A percentile compares a stretch with the other conserved stretches of the same genome.
phyloP scores from a whole-genome alignment of 768 basidiomycete genomes.

The Pholiota conissans region DNA sequence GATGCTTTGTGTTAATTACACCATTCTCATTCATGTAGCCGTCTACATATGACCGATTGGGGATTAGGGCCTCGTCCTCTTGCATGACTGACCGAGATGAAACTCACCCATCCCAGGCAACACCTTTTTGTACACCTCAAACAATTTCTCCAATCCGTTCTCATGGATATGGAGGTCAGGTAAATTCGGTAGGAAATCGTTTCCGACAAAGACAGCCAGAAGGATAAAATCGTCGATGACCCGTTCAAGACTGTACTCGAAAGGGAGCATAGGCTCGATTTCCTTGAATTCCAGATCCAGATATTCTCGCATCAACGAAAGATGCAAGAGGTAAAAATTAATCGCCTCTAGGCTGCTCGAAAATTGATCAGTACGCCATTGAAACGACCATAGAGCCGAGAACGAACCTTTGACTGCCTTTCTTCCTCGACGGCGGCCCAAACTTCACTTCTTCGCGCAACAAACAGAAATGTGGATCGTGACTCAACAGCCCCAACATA shows the following conservation, averaged over 20 bases:
- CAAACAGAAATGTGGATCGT: constrained; percentile 98
- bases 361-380: too few relatives aligned
- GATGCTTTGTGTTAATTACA: constrained; percentile 70
- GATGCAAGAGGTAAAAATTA: constrained; percentile 93
- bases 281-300: constrained; percentile 92
- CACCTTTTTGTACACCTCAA: constrained; percentile 94
- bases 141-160: constrained; percentile 90
- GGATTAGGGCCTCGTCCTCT: too few relatives aligned
- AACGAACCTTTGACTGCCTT: constrained; percentile 54
- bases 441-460: constrained; percentile 98
- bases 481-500: constrained; percentile 95
- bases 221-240: constrained; percentile 98
- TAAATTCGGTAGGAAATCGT: constrained; percentile 95
- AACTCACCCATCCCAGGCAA: constrained; percentile 69
- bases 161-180: constrained; percentile 98
- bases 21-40: constrained; percentile 95
- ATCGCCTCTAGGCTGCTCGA: constrained; percentile 61
- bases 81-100: too few relatives aligned
- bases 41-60: too few relatives aligned
- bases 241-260: constrained; percentile 87
- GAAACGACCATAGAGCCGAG: too few relatives aligned
- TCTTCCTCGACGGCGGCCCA: constrained; percentile 77
- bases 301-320: constrained; percentile 95
- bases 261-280: constrained; percentile 65
- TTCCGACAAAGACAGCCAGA: constrained; percentile 95